phyloP scores from a whole-genome alignment of 2,329 filamentous ascomycete species.

The Aschersonia sp. region DNA sequence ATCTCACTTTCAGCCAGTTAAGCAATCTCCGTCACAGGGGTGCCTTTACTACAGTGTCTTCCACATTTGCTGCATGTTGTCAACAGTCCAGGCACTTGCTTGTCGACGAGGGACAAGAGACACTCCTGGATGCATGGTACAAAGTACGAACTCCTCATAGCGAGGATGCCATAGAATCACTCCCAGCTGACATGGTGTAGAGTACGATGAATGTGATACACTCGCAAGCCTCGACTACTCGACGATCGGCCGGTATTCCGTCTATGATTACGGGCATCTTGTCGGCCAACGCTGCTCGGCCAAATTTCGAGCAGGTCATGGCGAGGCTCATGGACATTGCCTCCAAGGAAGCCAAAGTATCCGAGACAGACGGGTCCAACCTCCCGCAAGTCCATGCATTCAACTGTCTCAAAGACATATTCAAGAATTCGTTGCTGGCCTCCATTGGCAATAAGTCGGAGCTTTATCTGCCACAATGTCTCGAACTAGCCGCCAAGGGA shows the following conservation, averaged over 20 bases:
- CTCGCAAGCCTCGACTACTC: conserved; percentile 66
- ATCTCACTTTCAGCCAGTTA: conserved; percentile 68
- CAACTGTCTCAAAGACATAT: conserved; percentile 86
- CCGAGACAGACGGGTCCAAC: conserved; percentile 46
- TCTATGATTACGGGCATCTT: conserved; percentile 74
- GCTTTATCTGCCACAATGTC: conserved; percentile 53
- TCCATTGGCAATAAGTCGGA: conserved; percentile 61
- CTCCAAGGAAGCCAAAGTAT: conserved; percentile 32
- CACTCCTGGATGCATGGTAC: conserved; percentile 56
- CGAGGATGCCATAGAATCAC: not conserved
- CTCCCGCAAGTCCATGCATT: conserved; percentile 87
- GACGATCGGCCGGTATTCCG: conserved; percentile 83
- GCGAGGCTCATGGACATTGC: conserved; percentile 45
- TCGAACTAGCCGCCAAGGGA: conserved; percentile 67
- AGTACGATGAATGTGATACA: conserved; percentile 56
- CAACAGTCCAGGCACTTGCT: conserved; percentile 39
- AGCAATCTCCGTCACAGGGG: conserved; percentile 76
- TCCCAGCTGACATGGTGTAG: conserved; percentile 15
- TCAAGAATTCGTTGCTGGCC: conserved; percentile 66
- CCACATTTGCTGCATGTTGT: conserved; percentile 75
- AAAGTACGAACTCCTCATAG: conserved; percentile 25
- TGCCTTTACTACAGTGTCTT: conserved; percentile 83
- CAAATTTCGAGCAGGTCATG: conserved; percentile 52
- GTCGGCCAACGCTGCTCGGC: conserved; percentile 42
- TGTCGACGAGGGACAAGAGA: conserved; percentile 16